phyloP scores from a whole-genome alignment of 371 early-diverging fungal species.

The Mortierella polycephala region DNA sequence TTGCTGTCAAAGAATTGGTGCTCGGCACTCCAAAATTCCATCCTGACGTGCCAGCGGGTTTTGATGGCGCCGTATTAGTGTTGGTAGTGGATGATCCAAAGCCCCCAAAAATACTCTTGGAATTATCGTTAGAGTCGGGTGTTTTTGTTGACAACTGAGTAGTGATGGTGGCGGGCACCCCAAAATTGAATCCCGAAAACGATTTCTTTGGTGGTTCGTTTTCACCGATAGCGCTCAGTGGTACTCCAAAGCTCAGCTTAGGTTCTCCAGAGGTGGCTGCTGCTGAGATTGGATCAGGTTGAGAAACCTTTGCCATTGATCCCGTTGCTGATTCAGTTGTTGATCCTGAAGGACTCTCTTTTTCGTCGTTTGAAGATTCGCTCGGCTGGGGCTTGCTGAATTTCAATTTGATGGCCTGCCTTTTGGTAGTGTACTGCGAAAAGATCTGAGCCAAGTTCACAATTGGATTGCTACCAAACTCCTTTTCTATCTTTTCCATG shows the following conservation, averaged over 20 bases:
- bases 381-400: too few species aligned
- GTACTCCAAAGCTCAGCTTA: conserved; percentile 20
- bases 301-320: conserved; percentile 1
- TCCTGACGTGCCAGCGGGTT: conserved; percentile 15
- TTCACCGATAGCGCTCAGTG: conserved; percentile 3
- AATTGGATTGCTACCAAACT: conserved; percentile 27
- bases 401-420: conserved; percentile 8
- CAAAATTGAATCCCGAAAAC: conserved; percentile 7
- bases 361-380: conserved; percentile 5
- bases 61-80: conserved; percentile 31
- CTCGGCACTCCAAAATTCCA: conserved; percentile 13
- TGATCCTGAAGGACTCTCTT: conserved; percentile 1
- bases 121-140: background rate
- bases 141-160: conserved; percentile 7
- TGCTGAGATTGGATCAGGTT: conserved; percentile 1
- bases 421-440: conserved; percentile 18
- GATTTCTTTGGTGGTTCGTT: conserved; percentile 1
- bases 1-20: background rate
- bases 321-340: background rate
- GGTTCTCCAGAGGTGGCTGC: conserved; percentile 7
- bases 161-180: background rate
- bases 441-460: conserved; percentile 34
- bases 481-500: conserved; percentile 32
- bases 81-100: conserved; percentile 38
- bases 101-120: background rate